Conservation (phyloP, 2,329 filamentous ascomycete species). For the Sclerotinia minor region DNA sequence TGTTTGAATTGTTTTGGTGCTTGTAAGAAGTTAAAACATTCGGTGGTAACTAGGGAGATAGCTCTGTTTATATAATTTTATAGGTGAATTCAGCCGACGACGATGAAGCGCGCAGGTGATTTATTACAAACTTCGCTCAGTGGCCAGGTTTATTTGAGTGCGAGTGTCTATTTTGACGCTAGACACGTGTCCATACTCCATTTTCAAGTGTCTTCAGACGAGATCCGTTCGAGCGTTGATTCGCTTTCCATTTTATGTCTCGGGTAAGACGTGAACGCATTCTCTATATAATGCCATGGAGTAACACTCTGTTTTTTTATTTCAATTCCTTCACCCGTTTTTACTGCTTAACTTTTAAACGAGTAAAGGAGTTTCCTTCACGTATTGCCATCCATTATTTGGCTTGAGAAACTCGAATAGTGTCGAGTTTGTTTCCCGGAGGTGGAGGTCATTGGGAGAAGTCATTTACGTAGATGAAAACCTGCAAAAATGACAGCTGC, state of each 20-base stretch:
- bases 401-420: background rate
- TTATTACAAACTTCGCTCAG: conserved; percentile 5
- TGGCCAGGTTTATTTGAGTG: conserved; percentile 4
- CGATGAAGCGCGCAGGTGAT: conserved; percentile 11
- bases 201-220: conserved; percentile 16
- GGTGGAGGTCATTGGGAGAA: too few species aligned
- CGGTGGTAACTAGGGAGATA: background rate
- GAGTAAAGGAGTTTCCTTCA: background rate
- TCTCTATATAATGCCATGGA: background rate
- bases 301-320: background rate
- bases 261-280: background rate
- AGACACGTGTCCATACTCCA: conserved; percentile 22
- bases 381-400: background rate
- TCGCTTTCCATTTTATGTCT: background rate
- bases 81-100: conserved; percentile 4
- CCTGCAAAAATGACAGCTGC: background rate
- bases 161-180: conserved; percentile 15
- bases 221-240: background rate
- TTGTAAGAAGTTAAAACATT: background rate
- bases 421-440: background rate
- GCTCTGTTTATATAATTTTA: conserved; percentile 13
- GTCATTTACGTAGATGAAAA: background rate
- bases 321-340: background rate
- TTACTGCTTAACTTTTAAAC: background rate
- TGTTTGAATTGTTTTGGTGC: background rate